Conservation (phyloP, 1,284 basidiomycete species). For the Boletus hoseneyae region DNA sequence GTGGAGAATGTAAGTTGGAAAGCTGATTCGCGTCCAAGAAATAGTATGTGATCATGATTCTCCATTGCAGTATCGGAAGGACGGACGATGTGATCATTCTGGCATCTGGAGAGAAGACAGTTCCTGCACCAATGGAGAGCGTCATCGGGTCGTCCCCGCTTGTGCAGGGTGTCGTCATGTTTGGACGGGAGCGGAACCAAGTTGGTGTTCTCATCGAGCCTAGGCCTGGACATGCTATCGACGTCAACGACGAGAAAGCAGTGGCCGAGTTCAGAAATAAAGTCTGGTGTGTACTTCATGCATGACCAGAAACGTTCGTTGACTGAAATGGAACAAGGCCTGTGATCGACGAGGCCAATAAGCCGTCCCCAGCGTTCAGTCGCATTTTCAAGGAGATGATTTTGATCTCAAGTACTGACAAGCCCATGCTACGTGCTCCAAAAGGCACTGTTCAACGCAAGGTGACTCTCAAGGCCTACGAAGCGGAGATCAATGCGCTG, state of each 20-base stretch:
- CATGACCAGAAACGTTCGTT: neutral
- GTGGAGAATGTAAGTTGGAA: constrained; percentile 24
- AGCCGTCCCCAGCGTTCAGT: constrained; percentile 27
- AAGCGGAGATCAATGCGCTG: constrained; percentile 26
- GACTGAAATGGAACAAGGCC: constrained; percentile 16
- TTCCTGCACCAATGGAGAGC: constrained; percentile 33
- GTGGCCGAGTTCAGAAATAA: constrained; percentile 34
- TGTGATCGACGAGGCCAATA: constrained; percentile 28
- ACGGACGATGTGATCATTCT: constrained; percentile 30
- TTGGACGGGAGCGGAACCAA: constrained; percentile 38
- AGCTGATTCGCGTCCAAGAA: neutral
- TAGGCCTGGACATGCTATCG: constrained; percentile 19
- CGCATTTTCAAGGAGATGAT: constrained; percentile 33
- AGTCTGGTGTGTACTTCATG: constrained; percentile 34
- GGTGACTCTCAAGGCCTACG: constrained; percentile 21
- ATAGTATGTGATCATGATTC: neutral
- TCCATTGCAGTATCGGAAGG: constrained; percentile 22
- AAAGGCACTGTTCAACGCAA: constrained; percentile 29
- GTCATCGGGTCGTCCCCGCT: constrained; percentile 15
- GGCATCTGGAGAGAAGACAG: constrained; percentile 31
- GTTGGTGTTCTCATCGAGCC: constrained; percentile 42
- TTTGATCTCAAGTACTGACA: constrained; percentile 15
- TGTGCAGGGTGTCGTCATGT: constrained; percentile 34
- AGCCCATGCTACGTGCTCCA: constrained; percentile 22
- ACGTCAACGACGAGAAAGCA: constrained; percentile 27